Evolutionary conservation across 2,329 filamentous ascomycete genomes (phyloP), one percentile per base, ranked within the genome.

Genomic region (Emergomyces pasteurianus): DNA sequence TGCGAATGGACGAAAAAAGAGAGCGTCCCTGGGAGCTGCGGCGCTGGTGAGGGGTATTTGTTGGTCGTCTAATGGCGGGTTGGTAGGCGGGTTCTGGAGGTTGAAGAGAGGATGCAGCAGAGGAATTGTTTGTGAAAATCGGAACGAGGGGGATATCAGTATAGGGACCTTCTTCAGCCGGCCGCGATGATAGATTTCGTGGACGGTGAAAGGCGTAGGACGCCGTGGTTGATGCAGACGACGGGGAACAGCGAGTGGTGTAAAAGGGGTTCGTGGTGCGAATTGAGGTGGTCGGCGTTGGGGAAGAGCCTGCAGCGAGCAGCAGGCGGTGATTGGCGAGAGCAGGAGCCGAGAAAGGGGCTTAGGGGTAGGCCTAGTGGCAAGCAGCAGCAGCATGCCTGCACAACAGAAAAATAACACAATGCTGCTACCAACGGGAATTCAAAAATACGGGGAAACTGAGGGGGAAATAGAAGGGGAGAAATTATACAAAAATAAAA

Each of bases 171-270:
- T 71, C 69, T 74, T 75, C 68, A 70, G 69, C 66, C 73, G 71
- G 66, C 70, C 73, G 66, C 72, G 74, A 67, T 73, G 74, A 70
- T 71, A 73, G 46, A 62, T 67, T 52, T 62, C 60, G 65, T 63
- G 64, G 54, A 64, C 64, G 60, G 38, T 60, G 63, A 56, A 63
- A 52, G 58, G 61, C 62, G 58, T 65, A 65, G 58, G 68, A 66
- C 59, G 69, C 65, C 68, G 70, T 72, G 64, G 67, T 69, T 62
- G 70, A 62, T 54, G 63, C 47, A 53, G 62, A 18, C 26, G 56
- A n/a, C 56, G 56, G n/a, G n/a, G n/a, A n/a, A n/a, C n/a, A 46
- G 31, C 43, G 55, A 42, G 49, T 8, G 47, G 6, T 1, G 21
- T 6, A 16, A 34, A 38, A 14, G 49, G 26, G 49, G 49, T 52